These are phyloP conservation scores for Kodamaea kaohsiungensis DNA, from an alignment of 805 yeast genomes.

Conservation along the genomic window DNA sequence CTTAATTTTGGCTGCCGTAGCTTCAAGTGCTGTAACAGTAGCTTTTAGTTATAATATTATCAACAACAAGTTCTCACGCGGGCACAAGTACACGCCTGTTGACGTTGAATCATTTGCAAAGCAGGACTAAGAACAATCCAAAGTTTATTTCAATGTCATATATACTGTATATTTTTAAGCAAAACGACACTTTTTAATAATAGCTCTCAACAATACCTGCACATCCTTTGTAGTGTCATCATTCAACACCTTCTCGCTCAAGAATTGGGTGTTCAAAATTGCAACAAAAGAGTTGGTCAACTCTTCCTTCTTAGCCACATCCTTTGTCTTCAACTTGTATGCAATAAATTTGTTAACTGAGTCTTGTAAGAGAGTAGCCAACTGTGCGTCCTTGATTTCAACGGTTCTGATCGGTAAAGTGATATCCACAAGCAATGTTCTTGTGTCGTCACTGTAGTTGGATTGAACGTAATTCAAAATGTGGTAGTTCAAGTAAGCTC, in stretches of 20 bases:
- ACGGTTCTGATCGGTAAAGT: conserved; percentile 66
- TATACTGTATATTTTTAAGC: neutral
- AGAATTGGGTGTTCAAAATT: conserved; percentile 27
- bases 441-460: conserved; percentile 39
- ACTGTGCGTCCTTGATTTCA: conserved; percentile 36
- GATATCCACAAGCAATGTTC: conserved; percentile 54
- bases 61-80: conserved; percentile 6
- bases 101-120: conserved; percentile 17
- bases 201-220: conserved; percentile 38
- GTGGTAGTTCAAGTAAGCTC: conserved; percentile 66
- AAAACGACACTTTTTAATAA: conserved; percentile 37
- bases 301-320: conserved; percentile 28
- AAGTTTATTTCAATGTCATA: neutral
- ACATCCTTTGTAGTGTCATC: conserved; percentile 25
- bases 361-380: conserved; percentile 63
- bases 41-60: conserved; percentile 18
- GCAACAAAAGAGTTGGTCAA: conserved; percentile 32
- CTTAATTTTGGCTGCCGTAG: conserved; percentile 22
- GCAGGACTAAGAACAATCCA: neutral
- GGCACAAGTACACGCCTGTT: conserved; percentile 11
- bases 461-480: conserved; percentile 54
- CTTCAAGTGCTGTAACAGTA: conserved; percentile 25
- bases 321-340: conserved; percentile 46
- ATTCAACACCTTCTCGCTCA: conserved; percentile 18
- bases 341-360: conserved; percentile 73